Evolutionary conservation across 306 rosid species (phyloP), one percentile per base, ranked within the genome.

Genomic region (Ormosia emarginata): DNA sequence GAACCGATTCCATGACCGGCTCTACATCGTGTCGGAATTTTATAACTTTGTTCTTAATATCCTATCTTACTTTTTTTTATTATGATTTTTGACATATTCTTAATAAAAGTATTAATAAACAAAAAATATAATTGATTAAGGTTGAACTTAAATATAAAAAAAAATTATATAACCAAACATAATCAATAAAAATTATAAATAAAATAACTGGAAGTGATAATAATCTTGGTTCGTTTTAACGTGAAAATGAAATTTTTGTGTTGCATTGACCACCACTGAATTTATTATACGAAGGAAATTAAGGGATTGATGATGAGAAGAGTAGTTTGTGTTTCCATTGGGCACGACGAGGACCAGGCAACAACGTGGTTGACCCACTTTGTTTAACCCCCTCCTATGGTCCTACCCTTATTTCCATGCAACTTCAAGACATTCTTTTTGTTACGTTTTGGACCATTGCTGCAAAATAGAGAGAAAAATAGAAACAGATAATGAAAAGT

Each of bases 291-390:
- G 1, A 24, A 24, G 24, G 24, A 24, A 24, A 24, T 24, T 24
- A 24, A 24, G 24, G 24, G 24, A 24, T 24, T 24, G 24, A 67
- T 10, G 1, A 12, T 18, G 18, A 17, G 36, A 37, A 3, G 9
- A 71, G 40, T 56, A 56, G 52, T 29, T 17, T 58, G 10, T 24
- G 44, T 14, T 14, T 43, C 8, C 15, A 29, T 34, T 58, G 10
- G 79, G 7, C 14, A 13, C n/a, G n/a, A 64, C 53, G 78, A 59
- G 78, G 55, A 58, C 77, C 40, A 46, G 9, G 63, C 56, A 67
- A 67, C 36, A 68, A 59, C 73, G 82, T 82, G 73, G 29, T 75
- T 75, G 82, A 75, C 72, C 85, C 82, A 46, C 34, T 70, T 77
- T 18, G 9, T 73, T 62, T n/a, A 64, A 63, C 61, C 70, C 52